Conservation (phyloP, 1,139 yeast genomes). For the Taphrina betulina region DNA sequence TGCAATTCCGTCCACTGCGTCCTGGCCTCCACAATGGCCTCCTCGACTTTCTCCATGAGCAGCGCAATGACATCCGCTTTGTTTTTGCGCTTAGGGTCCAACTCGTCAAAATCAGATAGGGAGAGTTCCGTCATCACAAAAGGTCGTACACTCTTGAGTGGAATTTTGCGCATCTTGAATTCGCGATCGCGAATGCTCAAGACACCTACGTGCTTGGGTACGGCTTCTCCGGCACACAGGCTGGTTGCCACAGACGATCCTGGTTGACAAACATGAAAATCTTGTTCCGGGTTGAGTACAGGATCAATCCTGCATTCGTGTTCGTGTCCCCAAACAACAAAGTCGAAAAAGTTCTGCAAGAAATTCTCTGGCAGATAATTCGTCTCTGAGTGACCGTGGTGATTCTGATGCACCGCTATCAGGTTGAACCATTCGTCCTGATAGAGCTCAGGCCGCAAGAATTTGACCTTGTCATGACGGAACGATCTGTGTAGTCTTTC, state of each 20-base stretch:
- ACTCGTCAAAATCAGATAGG: slow-evolving; percentile 54
- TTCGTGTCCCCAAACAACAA: slow-evolving; percentile 96
- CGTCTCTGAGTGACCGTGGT: slow-evolving; percentile 71
- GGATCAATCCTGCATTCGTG: slow-evolving; percentile 88
- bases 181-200: slow-evolving; percentile 60
- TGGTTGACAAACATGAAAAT: slow-evolving; percentile 81
- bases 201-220: slow-evolving; percentile 69
- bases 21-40: slow-evolving; percentile 61
- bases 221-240: slow-evolving; percentile 78
- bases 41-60: slow-evolving; percentile 58
- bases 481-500: slow-evolving; percentile 82
- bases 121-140: slow-evolving; percentile 69
- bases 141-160: slow-evolving; percentile 74
- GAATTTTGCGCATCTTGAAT: slow-evolving; percentile 64
- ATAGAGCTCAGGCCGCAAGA: slow-evolving; percentile 58
- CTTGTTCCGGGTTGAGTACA: slow-evolving; percentile 60
- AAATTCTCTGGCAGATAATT: slow-evolving; percentile 81
- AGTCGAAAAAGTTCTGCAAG: slow-evolving; percentile 74
- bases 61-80: slow-evolving; percentile 55
- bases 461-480: slow-evolving; percentile 74
- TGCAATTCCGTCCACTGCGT: slow-evolving; percentile 50
- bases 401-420: slow-evolving; percentile 90
- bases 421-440: slow-evolving; percentile 76
- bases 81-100: slow-evolving; percentile 54
- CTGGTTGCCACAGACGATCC: slow-evolving; percentile 96